These are phyloP conservation scores for Lycium ferocissimum DNA, from an alignment of 257 asterid genomes.

Conservation along the genomic window DNA sequence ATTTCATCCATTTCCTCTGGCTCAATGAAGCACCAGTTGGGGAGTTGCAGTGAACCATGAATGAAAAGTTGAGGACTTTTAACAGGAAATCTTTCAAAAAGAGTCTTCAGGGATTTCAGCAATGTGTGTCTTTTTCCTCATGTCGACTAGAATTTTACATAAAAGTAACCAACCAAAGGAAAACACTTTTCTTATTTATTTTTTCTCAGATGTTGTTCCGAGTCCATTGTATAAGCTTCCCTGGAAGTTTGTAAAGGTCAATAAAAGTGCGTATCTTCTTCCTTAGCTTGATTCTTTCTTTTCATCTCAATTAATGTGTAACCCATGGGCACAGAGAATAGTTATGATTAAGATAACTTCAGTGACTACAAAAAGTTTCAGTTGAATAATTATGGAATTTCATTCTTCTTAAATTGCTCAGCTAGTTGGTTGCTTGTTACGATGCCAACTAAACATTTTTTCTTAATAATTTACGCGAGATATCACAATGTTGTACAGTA, in stretches of 20 bases:
- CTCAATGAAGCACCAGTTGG: slow-evolving; percentile 99
- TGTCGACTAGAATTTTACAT: not conserved
- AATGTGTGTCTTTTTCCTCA: not conserved
- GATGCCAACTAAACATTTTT: slow-evolving; percentile 16
- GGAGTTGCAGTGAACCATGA: slow-evolving; percentile 67
- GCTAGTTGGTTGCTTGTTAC: not conserved
- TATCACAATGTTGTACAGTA: not conserved
- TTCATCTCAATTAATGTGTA: not conserved
- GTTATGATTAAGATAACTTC: not conserved
- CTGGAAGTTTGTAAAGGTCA: slow-evolving; percentile 1
- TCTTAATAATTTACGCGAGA: not conserved
- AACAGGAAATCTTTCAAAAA: not conserved
- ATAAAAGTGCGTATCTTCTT: not conserved
- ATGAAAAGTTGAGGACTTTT: not conserved
- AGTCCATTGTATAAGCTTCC: not conserved
- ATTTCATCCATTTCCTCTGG: slow-evolving; percentile 96
- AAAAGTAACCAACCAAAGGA: not conserved
- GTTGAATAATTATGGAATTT: not conserved
- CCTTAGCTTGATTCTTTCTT: not conserved
- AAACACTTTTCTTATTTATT: not conserved
- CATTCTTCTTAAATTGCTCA: not conserved
- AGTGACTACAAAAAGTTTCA: not conserved
- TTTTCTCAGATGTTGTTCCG: not conserved
- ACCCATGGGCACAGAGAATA: not conserved
- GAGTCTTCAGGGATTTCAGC: not conserved